Evolutionary conservation across 495 filamentous ascomycete genomes (phyloP), one percentile per base, ranked within the genome.

Genomic region (Xylaria curta): DNA sequence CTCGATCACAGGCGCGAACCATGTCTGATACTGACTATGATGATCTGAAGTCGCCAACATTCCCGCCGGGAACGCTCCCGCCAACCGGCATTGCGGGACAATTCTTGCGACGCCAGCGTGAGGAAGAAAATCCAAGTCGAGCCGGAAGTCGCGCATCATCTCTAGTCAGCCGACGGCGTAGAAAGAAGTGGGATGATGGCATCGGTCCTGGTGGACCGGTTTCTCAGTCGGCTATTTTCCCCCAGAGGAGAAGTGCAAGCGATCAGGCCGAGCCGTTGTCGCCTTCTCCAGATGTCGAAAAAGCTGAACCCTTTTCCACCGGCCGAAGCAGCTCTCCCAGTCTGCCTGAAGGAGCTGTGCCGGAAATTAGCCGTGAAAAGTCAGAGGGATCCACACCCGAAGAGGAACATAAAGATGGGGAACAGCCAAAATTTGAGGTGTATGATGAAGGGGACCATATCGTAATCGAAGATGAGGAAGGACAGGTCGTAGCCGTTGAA

Each of bases 201-300:
- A 90, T 88, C 73, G 91, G 93, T 31, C 91, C 92, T 7, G 96
- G 96, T 66, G 96, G 96, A 0, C 96, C 94, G 6, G 93, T 99
- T 70, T 92, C 88, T 69, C 90, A 97, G 79, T 97, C 95, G 46
- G 96, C 96, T 24, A 98, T 99, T 75, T 87, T 87, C 73, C 96
- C 96, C 53, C 86, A 88, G 63, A 86, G 88, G 59, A 85, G 85
- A 64, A 84, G 78, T 74, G 77, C 83, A 40, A 81, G 76, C 47
- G 84, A 82, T 24, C 75, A 76, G 5, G 54, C 72, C 0, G 70
- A 77, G 46, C 60, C 76, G 5, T 65, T 77, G 54, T 77, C 79
- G 21, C 76, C 76, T 4, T 46, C 76, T 3, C 31, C 58, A 6
- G 78, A 77, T 19, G 63, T 69, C 28, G 76, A 75, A 1, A 75